Evolutionary conservation across 148 eudicot genomes (phyloP).

Genomic region (Fagopyrum tataricum): DNA sequence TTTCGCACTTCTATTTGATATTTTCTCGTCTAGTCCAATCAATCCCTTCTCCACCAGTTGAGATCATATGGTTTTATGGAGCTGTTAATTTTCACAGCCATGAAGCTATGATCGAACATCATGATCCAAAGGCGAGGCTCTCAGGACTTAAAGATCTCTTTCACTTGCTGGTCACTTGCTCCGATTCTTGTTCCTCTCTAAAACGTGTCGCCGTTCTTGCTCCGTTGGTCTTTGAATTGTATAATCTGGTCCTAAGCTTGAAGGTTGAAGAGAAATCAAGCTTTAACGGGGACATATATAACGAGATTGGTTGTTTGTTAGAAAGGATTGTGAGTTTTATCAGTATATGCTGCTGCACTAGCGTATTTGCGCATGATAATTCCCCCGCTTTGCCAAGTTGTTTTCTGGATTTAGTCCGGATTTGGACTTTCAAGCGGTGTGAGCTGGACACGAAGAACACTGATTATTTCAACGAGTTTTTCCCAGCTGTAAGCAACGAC

Average conservation of each 20-base stretch:
- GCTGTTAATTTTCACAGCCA: conserved; percentile 52
- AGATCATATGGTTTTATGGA: conserved; percentile 71
- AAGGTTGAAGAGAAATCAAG: conserved; percentile 19
- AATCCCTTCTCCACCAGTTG: conserved; percentile 69
- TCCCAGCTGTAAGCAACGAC: conserved; percentile 46
- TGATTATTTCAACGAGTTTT: conserved; percentile 51
- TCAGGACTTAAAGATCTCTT: conserved; percentile 54
- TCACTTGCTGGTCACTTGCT: conserved; percentile 47
- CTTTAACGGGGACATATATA: conserved; percentile 26
- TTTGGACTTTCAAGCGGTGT: conserved; percentile 52
- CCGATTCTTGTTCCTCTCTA: conserved; percentile 34
- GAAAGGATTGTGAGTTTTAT: conserved; percentile 49
- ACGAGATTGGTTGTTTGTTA: conserved; percentile 42
- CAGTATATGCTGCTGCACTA: conserved; percentile 41
- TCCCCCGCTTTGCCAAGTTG: conserved; percentile 25
- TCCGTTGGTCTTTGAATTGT: conserved; percentile 52
- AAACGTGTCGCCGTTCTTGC: conserved; percentile 58
- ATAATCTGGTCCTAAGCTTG: conserved; percentile 28
- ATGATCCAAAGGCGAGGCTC: conserved; percentile 19
- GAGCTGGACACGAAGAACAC: conserved; percentile 27
- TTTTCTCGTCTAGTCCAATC: conserved; percentile 62
- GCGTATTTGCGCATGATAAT: conserved; percentile 26
- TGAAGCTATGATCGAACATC: conserved; percentile 15
- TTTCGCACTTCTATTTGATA: conserved; percentile 43
- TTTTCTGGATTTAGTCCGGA: conserved; percentile 55